Evolutionary conservation across 1,284 basidiomycete species (phyloP).

Genomic region (Sutorius eximius): DNA sequence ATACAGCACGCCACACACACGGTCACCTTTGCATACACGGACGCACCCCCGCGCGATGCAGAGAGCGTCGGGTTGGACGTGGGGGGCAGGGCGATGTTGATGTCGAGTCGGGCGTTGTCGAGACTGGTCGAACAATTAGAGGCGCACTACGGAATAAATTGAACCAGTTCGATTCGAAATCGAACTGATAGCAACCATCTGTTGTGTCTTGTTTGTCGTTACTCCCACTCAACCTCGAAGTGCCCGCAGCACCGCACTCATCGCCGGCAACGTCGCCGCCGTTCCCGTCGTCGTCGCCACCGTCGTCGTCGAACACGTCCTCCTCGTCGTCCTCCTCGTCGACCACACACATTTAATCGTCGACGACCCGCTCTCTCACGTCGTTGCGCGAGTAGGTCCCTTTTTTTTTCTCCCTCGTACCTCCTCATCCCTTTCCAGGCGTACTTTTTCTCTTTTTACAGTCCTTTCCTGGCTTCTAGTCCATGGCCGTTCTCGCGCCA

Average conservation of each 20-base stretch:
- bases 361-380: slow-evolving; percentile 2
- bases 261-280: not conserved
- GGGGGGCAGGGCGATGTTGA: slow-evolving; percentile 73
- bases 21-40: slow-evolving; percentile 67
- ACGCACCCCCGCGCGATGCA: slow-evolving; percentile 54
- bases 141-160: too few relatives aligned
- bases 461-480: slow-evolving; percentile 22
- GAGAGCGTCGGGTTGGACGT: slow-evolving; percentile 82
- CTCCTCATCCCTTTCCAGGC: slow-evolving; percentile 7
- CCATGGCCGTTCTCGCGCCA: slow-evolving; percentile 75
- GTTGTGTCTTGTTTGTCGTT: slow-evolving; percentile 22
- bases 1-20: slow-evolving; percentile 59
- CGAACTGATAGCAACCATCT: not conserved
- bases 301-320: not conserved
- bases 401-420: not conserved
- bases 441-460: slow-evolving; percentile 1
- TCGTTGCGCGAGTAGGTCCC: slow-evolving; percentile 3
- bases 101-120: slow-evolving; percentile 37
- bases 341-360: not conserved
- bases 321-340: not conserved
- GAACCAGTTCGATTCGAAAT: not conserved
- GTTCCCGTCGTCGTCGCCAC: not conserved
- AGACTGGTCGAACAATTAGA: too few relatives aligned
- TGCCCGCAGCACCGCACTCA: not conserved
- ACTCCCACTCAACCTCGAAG: not conserved